Base-by-base conservation (phyloP, 2,329 filamentous ascomycete species). In the Fusarium domesticum region DNA sequence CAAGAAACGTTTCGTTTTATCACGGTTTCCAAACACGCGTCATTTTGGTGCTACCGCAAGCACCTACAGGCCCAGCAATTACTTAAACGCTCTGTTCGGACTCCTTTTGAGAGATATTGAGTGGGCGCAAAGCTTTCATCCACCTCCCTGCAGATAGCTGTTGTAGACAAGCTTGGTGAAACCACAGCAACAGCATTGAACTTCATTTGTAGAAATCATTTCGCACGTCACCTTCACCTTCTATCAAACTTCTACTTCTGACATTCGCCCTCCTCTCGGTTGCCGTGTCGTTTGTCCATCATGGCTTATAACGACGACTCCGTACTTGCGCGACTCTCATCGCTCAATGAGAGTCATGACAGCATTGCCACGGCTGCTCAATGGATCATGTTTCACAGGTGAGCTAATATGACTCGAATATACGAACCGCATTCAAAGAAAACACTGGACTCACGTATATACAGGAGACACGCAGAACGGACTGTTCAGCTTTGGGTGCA, bases 311-410 rank as follows among this genome's bases (percentile, higher is more conserved):
- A 87, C 56, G 91, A 97, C 70, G 93, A 98, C 72, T 88, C 90
- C 36, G 90, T 98, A 43, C 83, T 91, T 66, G 89, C 92, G 42
- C 96, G 96, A 74, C 84, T 98, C 42, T 95, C 91, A 23, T 89
- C 90, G 33, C 80, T 98, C 51, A 96, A 96, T 69, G 95, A 98
- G 71, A 95, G 90, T 10, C 92, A 98, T 67, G 93, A 98, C 66
- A 95, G 90, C 70, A 97, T 98, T 63, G 81, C 95, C 49, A 92
- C 89, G 28, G 91, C 95, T 51, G 90, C 93, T 45, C 92, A 97
- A 83, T 98, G 95, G 95, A 93, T 98, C 50, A 95, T 98, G 86
- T 98, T 98, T 67, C 92, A 98, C 71, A 86, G 90, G 90, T 95
- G 83, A 66, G 47, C 18, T 12, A 30, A 17, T 15, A 19, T 17